These are phyloP conservation scores for Gossypioides kirkii DNA, from an alignment of 345 rosid species.

Conservation along the genomic window DNA sequence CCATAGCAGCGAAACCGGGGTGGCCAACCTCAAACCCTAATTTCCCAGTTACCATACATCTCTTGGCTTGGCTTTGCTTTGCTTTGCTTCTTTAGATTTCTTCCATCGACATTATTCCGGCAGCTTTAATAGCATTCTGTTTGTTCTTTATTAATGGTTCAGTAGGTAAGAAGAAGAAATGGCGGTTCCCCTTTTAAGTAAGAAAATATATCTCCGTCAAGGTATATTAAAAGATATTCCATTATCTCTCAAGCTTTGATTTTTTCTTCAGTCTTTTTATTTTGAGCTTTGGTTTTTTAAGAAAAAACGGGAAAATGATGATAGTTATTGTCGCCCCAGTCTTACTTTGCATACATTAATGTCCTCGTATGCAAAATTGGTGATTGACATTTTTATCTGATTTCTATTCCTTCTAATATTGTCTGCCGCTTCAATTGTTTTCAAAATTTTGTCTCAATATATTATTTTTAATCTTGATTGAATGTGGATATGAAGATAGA, in stretches of 20 bases:
- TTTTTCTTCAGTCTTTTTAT: background rate
- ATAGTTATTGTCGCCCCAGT: conserved; percentile 88
- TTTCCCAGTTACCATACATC: conserved; percentile 1
- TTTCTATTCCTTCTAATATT: conserved; percentile 12
- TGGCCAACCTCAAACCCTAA: conserved; percentile 20
- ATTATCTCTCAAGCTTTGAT: background rate
- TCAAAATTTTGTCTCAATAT: background rate
- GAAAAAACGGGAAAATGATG: conserved; percentile 43
- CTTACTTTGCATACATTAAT: conserved; percentile 48
- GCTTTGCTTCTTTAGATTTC: background rate
- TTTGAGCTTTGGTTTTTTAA: background rate
- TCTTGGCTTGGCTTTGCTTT: too few relatives aligned
- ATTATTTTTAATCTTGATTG: background rate
- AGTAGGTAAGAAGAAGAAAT: conserved; percentile 29
- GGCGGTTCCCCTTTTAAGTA: conserved; percentile 69
- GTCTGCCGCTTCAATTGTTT: background rate
- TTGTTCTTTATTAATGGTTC: background rate
- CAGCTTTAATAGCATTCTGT: background rate
- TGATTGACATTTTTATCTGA: conserved; percentile 70
- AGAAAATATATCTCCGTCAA: conserved; percentile 76
- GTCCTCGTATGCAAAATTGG: conserved; percentile 41
- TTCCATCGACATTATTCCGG: background rate
- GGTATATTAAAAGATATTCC: conserved; percentile 29
- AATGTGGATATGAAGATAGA: conserved; percentile 34
- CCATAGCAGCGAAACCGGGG: background rate